Conservation (phyloP, 1,139 yeast genomes). For the Sugiyamaella grinbergsii region DNA sequence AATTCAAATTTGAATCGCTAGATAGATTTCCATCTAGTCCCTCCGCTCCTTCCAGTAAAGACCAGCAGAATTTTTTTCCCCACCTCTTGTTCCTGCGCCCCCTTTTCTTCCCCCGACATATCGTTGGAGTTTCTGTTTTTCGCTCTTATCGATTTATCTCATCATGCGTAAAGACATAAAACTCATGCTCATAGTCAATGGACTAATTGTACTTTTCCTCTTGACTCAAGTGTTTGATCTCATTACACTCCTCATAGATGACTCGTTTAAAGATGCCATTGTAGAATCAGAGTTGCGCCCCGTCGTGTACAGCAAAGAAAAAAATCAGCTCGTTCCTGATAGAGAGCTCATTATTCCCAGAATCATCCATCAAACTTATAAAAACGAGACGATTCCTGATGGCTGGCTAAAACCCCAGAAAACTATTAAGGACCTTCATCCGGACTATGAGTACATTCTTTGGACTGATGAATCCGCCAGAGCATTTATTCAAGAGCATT, state of each 20-base stretch:
- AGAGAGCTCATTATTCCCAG: slow-evolving; percentile 61
- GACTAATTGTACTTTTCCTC: slow-evolving; percentile 53
- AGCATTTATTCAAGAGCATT: slow-evolving; percentile 72
- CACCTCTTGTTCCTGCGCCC: too few relatives aligned
- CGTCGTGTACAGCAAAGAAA: slow-evolving; percentile 27
- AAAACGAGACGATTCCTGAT: slow-evolving; percentile 72
- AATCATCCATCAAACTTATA: slow-evolving; percentile 90
- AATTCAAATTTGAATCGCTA: too few relatives aligned
- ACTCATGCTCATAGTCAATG: slow-evolving; percentile 37
- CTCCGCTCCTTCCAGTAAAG: too few relatives aligned
- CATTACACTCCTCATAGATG: slow-evolving; percentile 73
- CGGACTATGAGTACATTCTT: slow-evolving; percentile 75
- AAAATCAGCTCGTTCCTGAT: slow-evolving; percentile 26
- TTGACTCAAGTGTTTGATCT: slow-evolving; percentile 71
- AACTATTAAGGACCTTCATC: slow-evolving; percentile 73
- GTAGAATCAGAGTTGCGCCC: slow-evolving; percentile 56
- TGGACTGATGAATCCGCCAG: slow-evolving; percentile 90
- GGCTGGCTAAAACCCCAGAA: slow-evolving; percentile 77
- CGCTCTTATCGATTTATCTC: too few relatives aligned
- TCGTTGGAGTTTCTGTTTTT: too few relatives aligned
- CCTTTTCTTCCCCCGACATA: too few relatives aligned
- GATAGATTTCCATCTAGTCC: too few relatives aligned
- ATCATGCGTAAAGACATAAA: slow-evolving; percentile 38
- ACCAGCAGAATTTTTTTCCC: too few relatives aligned
- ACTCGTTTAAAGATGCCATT: slow-evolving; percentile 64